These are phyloP conservation scores for Lolium perenne DNA, from an alignment of 176 grass and related monocot genomes.

Conservation along the genomic window DNA sequence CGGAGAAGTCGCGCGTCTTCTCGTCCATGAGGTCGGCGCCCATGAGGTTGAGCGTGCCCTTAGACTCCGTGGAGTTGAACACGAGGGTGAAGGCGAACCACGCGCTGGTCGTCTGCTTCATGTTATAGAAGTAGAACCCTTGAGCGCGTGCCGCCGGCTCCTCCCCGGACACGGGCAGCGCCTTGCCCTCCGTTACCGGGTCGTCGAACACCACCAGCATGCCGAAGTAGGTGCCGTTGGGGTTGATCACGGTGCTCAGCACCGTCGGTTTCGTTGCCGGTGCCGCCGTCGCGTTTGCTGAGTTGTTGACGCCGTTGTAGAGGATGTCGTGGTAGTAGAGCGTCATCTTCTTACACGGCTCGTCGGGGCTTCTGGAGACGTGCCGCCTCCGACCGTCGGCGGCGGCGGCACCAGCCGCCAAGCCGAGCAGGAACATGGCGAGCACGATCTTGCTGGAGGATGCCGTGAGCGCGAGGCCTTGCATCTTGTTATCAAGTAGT, in stretches of 20 bases:
- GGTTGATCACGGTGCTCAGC: conserved; percentile 9
- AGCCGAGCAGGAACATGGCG: background rate
- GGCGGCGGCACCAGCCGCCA: background rate
- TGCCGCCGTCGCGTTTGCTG: conserved; percentile 44
- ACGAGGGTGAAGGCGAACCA: conserved; percentile 49
- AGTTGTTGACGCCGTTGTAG: conserved; percentile 34
- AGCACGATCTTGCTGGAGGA: background rate
- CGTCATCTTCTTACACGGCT: conserved; percentile 41
- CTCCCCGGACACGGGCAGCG: background rate
- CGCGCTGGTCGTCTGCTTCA: conserved; percentile 10
- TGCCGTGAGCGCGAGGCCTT: background rate
- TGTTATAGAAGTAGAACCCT: conserved; percentile 51
- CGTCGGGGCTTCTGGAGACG: conserved; percentile 14
- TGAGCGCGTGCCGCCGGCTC: conserved; percentile 42
- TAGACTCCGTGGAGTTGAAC: conserved; percentile 46
- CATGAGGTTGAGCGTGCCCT: conserved; percentile 52
- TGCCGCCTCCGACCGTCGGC: background rate
- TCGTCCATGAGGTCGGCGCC: conserved; percentile 34
- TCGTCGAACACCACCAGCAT: conserved; percentile 52
- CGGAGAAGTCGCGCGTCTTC: conserved; percentile 46
- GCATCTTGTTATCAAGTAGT: background rate
- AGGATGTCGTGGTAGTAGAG: conserved; percentile 56
- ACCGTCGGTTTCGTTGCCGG: background rate
- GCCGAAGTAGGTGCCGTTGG: conserved; percentile 45
- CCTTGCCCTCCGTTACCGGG: conserved; percentile 25